Conservation (phyloP, 306 rosid species). For the Lathyrus oleraceus region DNA sequence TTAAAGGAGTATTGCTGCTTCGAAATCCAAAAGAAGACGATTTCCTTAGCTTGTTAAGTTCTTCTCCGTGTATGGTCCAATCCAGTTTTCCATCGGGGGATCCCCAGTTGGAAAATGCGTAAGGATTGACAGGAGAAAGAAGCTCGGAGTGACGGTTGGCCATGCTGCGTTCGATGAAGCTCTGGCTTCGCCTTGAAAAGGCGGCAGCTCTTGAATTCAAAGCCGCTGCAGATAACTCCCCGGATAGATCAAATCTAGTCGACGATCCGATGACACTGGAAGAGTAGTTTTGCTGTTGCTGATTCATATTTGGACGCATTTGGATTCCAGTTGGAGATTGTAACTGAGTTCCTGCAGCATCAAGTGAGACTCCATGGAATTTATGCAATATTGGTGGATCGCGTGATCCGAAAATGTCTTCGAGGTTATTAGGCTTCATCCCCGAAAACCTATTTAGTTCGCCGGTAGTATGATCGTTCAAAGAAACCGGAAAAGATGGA, state of each 20-base stretch:
- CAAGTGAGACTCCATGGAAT: conserved; percentile 63
- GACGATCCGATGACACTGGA: conserved; percentile 53
- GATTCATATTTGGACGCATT: conserved; percentile 54
- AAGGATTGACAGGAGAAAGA: conserved; percentile 51
- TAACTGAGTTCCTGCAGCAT: conserved; percentile 49
- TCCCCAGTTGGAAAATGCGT: conserved; percentile 64
- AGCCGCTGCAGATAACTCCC: conserved; percentile 42
- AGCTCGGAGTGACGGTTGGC: conserved; percentile 49
- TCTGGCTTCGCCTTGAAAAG: conserved; percentile 75
- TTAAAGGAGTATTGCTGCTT: conserved; percentile 42
- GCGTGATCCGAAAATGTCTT: conserved; percentile 54
- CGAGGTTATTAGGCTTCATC: conserved; percentile 62
- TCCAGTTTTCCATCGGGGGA: conserved; percentile 69
- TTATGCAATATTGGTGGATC: conserved; percentile 58
- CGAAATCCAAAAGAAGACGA: conserved; percentile 76
- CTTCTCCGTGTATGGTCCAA: conserved; percentile 70
- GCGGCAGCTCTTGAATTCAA: conserved; percentile 69
- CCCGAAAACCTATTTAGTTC: conserved; percentile 62
- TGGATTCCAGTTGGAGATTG: conserved; percentile 68
- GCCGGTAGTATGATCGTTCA: conserved; percentile 40
- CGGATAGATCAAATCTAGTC: conserved; percentile 41
- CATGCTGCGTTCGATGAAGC: conserved; percentile 67
- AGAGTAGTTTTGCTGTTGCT: conserved; percentile 59
- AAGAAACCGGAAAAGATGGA: conserved; percentile 48
- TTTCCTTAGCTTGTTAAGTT: conserved; percentile 70